Percentiles rank a stretch among this genome's conserved stretches.
Evolutionary conservation across 208 protist species (phyloP).

Genomic region (Pavlovales sp.): DNA sequence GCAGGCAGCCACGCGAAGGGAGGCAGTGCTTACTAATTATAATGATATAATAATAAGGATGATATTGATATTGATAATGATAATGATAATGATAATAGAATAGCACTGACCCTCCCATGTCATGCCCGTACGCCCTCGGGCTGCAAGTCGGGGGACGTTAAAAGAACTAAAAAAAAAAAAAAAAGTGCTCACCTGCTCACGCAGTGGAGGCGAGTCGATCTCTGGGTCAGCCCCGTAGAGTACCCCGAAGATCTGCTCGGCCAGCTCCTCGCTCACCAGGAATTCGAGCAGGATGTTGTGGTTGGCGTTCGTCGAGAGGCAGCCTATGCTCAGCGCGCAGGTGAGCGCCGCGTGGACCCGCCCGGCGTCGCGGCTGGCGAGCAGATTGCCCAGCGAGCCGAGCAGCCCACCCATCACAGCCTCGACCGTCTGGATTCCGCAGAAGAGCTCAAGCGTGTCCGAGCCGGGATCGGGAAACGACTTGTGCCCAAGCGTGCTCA

Average conservation of each 20-base stretch:
- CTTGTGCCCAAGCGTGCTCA: neutral
- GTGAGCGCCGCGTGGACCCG: neutral
- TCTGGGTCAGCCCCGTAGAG: neutral
- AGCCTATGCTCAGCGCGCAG: neutral
- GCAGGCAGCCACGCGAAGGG: too few species aligned
- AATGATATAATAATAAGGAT: too few species aligned
- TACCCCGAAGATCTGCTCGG: neutral
- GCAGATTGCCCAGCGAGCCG: neutral
- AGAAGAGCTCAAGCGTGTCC: neutral
- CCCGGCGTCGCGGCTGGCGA: neutral
- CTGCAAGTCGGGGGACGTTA: too few species aligned
- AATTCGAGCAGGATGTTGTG: neutral
- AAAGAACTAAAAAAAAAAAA: too few species aligned
- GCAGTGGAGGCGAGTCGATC: neutral
- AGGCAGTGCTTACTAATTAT: too few species aligned
- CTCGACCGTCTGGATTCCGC: neutral
- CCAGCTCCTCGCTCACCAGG: neutral
- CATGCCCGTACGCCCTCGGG: too few species aligned
- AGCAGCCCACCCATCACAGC: neutral
- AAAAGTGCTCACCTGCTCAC: neutral
- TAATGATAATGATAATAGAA: too few species aligned
- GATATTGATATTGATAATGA: too few species aligned
- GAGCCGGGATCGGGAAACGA: neutral
- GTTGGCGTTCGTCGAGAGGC: neutral
- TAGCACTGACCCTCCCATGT: too few species aligned